Evolutionary conservation across 2,329 filamentous ascomycete genomes (phyloP).

Genomic region (Cytospora mali): DNA sequence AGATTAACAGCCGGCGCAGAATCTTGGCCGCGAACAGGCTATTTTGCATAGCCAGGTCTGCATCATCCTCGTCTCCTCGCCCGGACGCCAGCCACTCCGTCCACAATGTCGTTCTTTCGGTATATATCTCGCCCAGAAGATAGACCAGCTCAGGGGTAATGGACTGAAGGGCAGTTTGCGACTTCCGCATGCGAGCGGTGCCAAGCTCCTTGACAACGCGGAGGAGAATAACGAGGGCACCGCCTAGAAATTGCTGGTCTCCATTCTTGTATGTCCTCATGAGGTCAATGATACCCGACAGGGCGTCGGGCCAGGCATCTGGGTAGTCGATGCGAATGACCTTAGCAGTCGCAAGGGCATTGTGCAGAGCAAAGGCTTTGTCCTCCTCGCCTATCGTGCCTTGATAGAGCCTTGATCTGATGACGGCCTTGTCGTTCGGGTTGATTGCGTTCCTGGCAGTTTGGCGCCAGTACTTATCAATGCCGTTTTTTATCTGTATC

Average conservation of each 20-base stretch:
- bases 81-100: conserved; percentile 59
- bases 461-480: conserved; percentile 90
- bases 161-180: conserved; percentile 74
- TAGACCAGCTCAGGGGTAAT: conserved; percentile 84
- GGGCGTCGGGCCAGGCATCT: conserved; percentile 73
- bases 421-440: conserved; percentile 73
- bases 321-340: conserved; percentile 90
- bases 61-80: conserved; percentile 59
- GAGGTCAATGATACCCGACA: conserved; percentile 63
- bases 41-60: conserved; percentile 69
- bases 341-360: conserved; percentile 85
- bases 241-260: conserved; percentile 67
- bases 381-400: conserved; percentile 78
- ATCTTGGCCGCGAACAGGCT: conserved; percentile 80
- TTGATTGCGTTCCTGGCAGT: conserved; percentile 65
- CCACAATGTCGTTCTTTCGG: conserved; percentile 73
- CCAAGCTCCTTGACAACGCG: conserved; percentile 90
- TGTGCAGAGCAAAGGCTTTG: conserved; percentile 77
- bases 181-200: conserved; percentile 74
- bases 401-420: conserved; percentile 74
- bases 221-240: conserved; percentile 75
- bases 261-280: conserved; percentile 62
- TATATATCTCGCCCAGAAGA: conserved; percentile 76
- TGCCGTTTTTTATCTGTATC: conserved; percentile 94
- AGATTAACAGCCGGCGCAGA: conserved; percentile 75